These are phyloP conservation scores for Scheffersomyces stambukii DNA, from an alignment of 1,139 yeast species.

Conservation along the genomic window DNA sequence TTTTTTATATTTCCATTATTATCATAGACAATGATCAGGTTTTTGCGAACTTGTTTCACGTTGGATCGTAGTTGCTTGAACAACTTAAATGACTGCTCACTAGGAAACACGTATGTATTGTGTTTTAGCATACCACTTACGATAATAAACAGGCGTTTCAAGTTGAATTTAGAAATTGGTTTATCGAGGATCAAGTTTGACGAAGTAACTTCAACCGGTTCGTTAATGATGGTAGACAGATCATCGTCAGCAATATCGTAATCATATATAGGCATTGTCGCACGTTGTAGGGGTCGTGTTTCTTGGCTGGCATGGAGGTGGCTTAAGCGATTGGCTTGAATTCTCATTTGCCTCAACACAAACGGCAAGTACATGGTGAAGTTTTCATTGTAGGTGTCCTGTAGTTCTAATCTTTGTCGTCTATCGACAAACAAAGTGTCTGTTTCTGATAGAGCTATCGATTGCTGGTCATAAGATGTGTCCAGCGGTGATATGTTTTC, in stretches of 20 bases:
- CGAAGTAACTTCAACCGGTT: too few species aligned
- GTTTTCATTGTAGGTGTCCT: constrained; percentile 33
- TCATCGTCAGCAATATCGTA: constrained; percentile 17
- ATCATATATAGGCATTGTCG: constrained; percentile 6
- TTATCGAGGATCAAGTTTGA: constrained; percentile 13
- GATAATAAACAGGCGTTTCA: constrained; percentile 27
- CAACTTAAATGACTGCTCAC: constrained; percentile 23
- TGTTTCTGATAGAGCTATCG: constrained; percentile 19
- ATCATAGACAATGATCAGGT: constrained; percentile 21
- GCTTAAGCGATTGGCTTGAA: constrained; percentile 5
- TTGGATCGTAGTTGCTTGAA: constrained; percentile 26
- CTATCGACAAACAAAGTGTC: constrained; percentile 19
- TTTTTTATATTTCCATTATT: constrained; percentile 18
- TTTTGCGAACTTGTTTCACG: constrained; percentile 19
- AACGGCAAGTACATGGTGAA: constrained; percentile 37
- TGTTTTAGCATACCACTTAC: constrained; percentile 33
- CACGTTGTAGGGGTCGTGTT: background rate
- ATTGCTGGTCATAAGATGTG: constrained; percentile 5
- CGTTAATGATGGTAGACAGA: constrained; percentile 20
- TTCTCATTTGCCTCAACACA: constrained; percentile 25
- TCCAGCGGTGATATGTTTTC: constrained; percentile 5
- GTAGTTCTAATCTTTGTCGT: constrained; percentile 27
- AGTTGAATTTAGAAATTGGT: constrained; percentile 17
- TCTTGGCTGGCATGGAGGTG: background rate
- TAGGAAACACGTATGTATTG: constrained; percentile 27